Base-by-base conservation (phyloP, 2,329 filamentous ascomycete species). In the Colletotrichum chlorophyti region DNA sequence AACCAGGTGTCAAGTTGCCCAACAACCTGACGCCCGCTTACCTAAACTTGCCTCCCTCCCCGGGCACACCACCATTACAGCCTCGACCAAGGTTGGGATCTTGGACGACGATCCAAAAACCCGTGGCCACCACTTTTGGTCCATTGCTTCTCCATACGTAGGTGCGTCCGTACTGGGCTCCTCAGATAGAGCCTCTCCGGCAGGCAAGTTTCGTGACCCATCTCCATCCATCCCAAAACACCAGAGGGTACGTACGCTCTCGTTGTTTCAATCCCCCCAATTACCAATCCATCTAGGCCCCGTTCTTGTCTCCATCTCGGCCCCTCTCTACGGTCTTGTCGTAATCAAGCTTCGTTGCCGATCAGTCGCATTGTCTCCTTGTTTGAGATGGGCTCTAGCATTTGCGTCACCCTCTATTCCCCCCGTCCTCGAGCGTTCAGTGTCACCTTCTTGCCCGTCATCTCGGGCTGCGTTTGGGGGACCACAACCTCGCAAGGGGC, bases 91-190 rank as follows among this genome's bases (percentile, higher is more conserved):
- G n/a, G n/a, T n/a, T n/a, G n/a, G 17, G 47, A 45, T 49, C 46
- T 58, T 53, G 49, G 54, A 58, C 49, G 54, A 58, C 49, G 54
- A 47, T 58, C 41, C 41, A 27, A 53, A 32, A n/a, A n/a, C n/a
- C 35, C 26, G 46, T 24, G 35, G 23, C 15, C 49, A 37, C 21
- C 41, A 29, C n/a, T 46, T 15, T 27, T 53, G 50, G 41, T 45
- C 50, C 15, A 27, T 34, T 37, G 2, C 5, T 21, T 15, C 17
- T 37, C 31, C 31, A 47, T 35, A 7, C 19, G 24, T 9, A 24
- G n/a, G n/a, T n/a, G n/a, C n/a, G n/a, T n/a, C n/a, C n/a, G n/a
- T n/a, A n/a, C n/a, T n/a, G n/a, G n/a, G n/a, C n/a, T n/a, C n/a
- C n/a, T n/a, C n/a, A n/a, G n/a, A n/a, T n/a, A 24, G 21, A 31